phyloP scores from a whole-genome alignment of 768 basidiomycete species.

The Lepiota brunneoincarnata region DNA sequence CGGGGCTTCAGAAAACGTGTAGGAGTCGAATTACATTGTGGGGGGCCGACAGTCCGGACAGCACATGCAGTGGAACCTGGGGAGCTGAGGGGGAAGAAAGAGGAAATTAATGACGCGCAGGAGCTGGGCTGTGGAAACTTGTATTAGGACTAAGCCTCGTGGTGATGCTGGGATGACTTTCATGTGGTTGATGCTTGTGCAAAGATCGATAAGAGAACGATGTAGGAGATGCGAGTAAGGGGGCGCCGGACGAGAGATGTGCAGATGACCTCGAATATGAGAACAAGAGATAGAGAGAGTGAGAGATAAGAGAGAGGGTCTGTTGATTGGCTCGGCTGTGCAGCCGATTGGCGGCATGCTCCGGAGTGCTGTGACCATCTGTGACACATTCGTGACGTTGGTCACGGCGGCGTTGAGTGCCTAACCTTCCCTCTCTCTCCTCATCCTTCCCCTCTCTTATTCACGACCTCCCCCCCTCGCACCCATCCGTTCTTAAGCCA shows the following conservation, averaged over 20 bases:
- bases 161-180: background rate
- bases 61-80: background rate
- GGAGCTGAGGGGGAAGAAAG: conserved; percentile 3
- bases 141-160: conserved; percentile 1
- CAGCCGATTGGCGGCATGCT: conserved; percentile 5
- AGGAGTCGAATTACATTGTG: background rate
- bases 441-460: conserved; percentile 15
- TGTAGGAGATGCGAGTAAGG: background rate
- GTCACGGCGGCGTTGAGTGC: background rate
- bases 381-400: background rate
- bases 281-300: background rate
- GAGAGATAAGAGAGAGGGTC: background rate
- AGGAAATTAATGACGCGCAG: conserved; percentile 4
- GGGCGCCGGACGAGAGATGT: background rate
- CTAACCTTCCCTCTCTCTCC: conserved; percentile 5
- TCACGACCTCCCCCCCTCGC: conserved; percentile 15
- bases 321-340: conserved; percentile 7
- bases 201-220: background rate
- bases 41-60: background rate
- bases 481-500: conserved; percentile 9
- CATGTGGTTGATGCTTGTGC: too few species aligned
- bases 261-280: background rate
- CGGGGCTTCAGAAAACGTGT: background rate
- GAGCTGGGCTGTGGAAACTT: background rate
- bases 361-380: conserved; percentile 13